Conservation (phyloP, 257 asterid genomes). For the Petunia secreta region DNA sequence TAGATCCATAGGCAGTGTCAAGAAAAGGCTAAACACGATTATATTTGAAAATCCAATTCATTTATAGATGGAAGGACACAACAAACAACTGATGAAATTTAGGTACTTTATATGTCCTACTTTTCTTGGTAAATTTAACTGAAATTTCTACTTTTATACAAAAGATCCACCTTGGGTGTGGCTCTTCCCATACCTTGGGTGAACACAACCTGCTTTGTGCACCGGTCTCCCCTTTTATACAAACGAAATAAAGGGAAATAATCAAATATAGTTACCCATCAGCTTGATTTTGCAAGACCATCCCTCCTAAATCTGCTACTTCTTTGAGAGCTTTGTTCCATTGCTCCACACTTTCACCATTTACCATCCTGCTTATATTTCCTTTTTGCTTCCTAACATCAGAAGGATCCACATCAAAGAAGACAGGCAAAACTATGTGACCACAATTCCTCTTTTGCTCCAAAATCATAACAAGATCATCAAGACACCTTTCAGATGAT, state of each 20-base stretch:
- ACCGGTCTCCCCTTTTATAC: no score
- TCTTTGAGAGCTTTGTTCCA: conserved; percentile 20
- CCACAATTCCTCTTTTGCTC: conserved; percentile 17
- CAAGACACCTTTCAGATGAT: conserved; percentile 17
- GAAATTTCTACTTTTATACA: neutral
- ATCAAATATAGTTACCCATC: conserved; percentile 16
- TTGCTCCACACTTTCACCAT: neutral
- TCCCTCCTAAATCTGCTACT: conserved; percentile 30
- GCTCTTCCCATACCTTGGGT: no score
- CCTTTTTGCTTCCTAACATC: conserved; percentile 28
- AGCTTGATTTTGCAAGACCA: conserved; percentile 28
- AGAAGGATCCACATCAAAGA: conserved; percentile 26
- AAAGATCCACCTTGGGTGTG: neutral
- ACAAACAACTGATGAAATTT: neutral
- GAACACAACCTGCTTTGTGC: no score
- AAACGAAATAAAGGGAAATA: neutral
- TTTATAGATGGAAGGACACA: no score
- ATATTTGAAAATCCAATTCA: no score
- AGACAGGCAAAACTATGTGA: conserved; percentile 27
- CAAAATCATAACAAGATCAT: conserved; percentile 28
- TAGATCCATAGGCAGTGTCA: no score
- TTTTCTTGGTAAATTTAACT: neutral
- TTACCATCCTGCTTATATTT: neutral
- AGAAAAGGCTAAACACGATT: no score
- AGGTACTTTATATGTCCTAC: neutral